Evolutionary conservation across 1,139 yeast genomes (phyloP).

Genomic region (Blastobotrys aristatus): DNA sequence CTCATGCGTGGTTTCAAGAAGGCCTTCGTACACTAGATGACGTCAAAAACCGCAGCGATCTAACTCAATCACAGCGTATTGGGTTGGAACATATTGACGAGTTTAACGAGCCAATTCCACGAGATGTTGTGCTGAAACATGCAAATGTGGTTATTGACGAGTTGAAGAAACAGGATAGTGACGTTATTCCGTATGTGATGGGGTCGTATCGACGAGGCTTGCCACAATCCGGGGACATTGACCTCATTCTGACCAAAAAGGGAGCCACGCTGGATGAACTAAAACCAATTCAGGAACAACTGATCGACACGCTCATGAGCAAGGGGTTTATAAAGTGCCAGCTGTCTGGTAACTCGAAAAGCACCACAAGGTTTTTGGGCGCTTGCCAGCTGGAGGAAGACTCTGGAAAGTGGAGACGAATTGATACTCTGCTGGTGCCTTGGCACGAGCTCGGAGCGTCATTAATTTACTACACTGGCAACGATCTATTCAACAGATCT

Average conservation of each 20-base stretch:
- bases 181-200: conserved; percentile 38
- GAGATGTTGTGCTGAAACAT: conserved; percentile 45
- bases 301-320: conserved; percentile 28
- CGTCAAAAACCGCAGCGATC: conserved; percentile 28
- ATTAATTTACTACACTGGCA: conserved; percentile 52
- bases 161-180: conserved; percentile 35
- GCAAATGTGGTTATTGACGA: conserved; percentile 33
- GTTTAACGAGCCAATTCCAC: conserved; percentile 43
- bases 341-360: conserved; percentile 23
- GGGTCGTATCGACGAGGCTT: conserved; percentile 54
- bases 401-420: conserved; percentile 42
- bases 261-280: conserved; percentile 23
- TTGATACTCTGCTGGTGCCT: conserved; percentile 49
- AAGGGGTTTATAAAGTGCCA: conserved; percentile 34
- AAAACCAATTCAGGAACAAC: conserved; percentile 27
- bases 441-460: conserved; percentile 49
- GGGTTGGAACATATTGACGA: conserved; percentile 49
- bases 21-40: conserved; percentile 41
- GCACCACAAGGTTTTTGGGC: conserved; percentile 30
- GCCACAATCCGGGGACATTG: conserved; percentile 48
- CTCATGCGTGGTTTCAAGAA: conserved; percentile 40
- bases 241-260: conserved; percentile 43
- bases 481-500: conserved; percentile 47
- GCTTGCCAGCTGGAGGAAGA: conserved; percentile 23
- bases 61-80: conserved; percentile 37